Percentiles rank a stretch among this genome's conserved stretches.
Conservation (phyloP, 192 early-diverging fungal genomes). For the Lunasporangiospora selenospora region DNA sequence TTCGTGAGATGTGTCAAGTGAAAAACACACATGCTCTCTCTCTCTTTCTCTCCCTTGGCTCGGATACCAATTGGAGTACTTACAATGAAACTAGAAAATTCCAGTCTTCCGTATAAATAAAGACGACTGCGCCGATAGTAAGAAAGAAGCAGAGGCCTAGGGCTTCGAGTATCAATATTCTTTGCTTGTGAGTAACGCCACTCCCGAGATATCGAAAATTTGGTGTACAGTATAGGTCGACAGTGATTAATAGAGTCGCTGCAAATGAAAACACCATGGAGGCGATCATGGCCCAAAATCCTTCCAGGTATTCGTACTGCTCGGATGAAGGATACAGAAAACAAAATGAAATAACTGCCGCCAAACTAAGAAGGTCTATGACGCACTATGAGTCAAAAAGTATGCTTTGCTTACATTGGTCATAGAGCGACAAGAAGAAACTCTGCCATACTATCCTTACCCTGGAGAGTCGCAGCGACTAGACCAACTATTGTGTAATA, state of each 20-base stretch:
- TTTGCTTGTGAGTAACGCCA: constrained; percentile 39
- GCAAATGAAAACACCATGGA: constrained; percentile 18
- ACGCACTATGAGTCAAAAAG: too few relatives aligned
- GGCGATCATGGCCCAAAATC: constrained; percentile 37
- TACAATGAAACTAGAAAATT: constrained; percentile 24
- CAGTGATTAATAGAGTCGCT: constrained; percentile 22
- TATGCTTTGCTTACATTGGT: too few relatives aligned
- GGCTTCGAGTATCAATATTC: constrained; percentile 31
- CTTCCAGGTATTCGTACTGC: constrained; percentile 21
- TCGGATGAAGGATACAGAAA: constrained; percentile 19
- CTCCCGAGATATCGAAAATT: constrained; percentile 28
- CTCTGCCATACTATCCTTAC: too few relatives aligned
- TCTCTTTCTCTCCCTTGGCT: neutral
- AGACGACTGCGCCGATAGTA: constrained; percentile 25
- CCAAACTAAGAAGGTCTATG: constrained; percentile 32
- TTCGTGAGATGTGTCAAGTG: neutral
- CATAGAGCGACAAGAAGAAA: too few relatives aligned
- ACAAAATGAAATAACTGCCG: constrained; percentile 19
- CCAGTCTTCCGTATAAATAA: constrained; percentile 33
- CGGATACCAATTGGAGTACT: neutral
- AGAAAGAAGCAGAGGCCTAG: constrained; percentile 38
- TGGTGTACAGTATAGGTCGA: constrained; percentile 28
- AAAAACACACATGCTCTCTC: neutral
- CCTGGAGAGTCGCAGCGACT: constrained; percentile 20
- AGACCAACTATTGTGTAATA: constrained; percentile 14